A percentile compares a stretch with the other conserved stretches of the same genome.
phyloP scores from a whole-genome alignment of 371 early-diverging fungal genomes.

The Saksenaea oblongispora region DNA sequence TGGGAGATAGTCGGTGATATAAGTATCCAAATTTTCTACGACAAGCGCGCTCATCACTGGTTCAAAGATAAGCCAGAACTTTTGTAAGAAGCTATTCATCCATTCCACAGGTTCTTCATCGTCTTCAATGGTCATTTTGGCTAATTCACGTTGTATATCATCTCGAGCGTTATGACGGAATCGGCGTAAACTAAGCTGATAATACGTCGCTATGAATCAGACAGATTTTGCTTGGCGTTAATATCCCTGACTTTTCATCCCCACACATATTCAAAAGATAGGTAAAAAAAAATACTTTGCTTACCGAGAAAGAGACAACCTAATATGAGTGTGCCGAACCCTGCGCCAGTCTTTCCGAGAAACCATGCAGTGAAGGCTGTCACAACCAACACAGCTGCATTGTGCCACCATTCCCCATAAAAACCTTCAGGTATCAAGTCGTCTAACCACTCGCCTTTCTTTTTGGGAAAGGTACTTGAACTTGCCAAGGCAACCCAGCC shows the following conservation, averaged over 20 bases:
- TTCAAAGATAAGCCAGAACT: slow-evolving; percentile 96
- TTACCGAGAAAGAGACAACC: slow-evolving; percentile 51
- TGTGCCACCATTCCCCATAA: slow-evolving; percentile 41
- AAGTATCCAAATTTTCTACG: slow-evolving; percentile 70
- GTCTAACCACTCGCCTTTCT: not conserved
- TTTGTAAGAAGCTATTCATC: slow-evolving; percentile 86
- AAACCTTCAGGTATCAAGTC: not conserved
- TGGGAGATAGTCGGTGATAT: slow-evolving; percentile 81
- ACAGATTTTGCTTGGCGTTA: not conserved
- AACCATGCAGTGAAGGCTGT: slow-evolving; percentile 35
- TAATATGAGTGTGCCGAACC: slow-evolving; percentile 42
- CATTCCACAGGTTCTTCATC: slow-evolving; percentile 91
- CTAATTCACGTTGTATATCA: slow-evolving; percentile 67
- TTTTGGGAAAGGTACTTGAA: not conserved
- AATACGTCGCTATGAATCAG: slow-evolving; percentile 60
- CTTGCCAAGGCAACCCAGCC: slow-evolving; percentile 38
- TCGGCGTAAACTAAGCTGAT: slow-evolving; percentile 62
- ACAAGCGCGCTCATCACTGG: slow-evolving; percentile 83
- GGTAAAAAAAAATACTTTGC: not conserved
- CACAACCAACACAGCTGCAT: slow-evolving; percentile 29
- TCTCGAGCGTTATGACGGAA: slow-evolving; percentile 66
- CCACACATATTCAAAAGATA: not conserved
- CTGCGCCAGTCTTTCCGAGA: slow-evolving; percentile 38
- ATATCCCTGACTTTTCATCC: not conserved
- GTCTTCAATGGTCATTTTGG: slow-evolving; percentile 45